phyloP scores from a whole-genome alignment of 768 basidiomycete species.

The Podaxis mareebaensis region DNA sequence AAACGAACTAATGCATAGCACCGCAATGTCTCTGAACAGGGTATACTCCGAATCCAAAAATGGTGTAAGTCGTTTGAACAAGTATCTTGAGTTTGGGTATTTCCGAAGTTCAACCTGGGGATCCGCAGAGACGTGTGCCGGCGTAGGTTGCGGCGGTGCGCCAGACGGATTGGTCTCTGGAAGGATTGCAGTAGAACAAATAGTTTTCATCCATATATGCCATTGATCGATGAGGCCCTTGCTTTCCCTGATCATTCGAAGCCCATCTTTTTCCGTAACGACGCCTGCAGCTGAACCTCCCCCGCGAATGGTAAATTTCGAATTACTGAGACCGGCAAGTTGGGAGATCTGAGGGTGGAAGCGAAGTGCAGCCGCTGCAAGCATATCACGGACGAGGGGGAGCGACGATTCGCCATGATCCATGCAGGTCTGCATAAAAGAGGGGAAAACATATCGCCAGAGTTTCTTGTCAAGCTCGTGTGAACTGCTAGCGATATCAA shows the following conservation, averaged over 20 bases:
- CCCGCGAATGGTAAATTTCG: constrained; percentile 31
- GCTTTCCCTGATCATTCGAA: constrained; percentile 56
- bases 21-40: constrained; percentile 82
- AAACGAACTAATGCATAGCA: constrained; percentile 87
- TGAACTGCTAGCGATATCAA: constrained; percentile 73
- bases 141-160: constrained; percentile 46
- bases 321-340: constrained; percentile 67
- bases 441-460: constrained; percentile 75
- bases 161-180: constrained; percentile 70
- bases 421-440: constrained; percentile 58
- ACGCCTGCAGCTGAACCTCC: constrained; percentile 48
- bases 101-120: constrained; percentile 79
- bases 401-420: constrained; percentile 48
- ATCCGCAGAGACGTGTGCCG: constrained; percentile 33
- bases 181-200: constrained; percentile 79
- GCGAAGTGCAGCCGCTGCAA: constrained; percentile 68
- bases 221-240: constrained; percentile 70
- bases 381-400: constrained; percentile 56
- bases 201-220: constrained; percentile 79
- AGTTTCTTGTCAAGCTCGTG: constrained; percentile 67
- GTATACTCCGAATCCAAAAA: constrained; percentile 87
- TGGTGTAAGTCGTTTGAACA: constrained; percentile 84
- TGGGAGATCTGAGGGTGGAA: constrained; percentile 73
- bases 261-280: constrained; percentile 51
- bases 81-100: constrained; percentile 75